Conservation (phyloP, 805 yeast genomes). For the Yamadazyma paraphyllophila region DNA sequence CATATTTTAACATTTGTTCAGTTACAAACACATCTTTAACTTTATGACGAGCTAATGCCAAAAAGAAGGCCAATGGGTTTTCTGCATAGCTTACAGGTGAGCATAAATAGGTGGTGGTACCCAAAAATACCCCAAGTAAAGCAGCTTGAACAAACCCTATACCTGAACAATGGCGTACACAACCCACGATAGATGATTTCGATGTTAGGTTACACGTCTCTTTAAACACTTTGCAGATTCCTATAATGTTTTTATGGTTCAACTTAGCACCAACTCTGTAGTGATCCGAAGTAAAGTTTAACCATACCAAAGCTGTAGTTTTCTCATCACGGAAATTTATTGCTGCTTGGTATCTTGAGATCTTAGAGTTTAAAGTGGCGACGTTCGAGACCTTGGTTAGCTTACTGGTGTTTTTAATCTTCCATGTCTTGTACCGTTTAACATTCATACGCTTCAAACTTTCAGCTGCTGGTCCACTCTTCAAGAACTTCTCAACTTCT, state of each 20-base stretch:
- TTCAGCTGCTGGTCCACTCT: constrained; percentile 62
- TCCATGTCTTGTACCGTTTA: constrained; percentile 41
- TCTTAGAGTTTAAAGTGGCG: constrained; percentile 42
- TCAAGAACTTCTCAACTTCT: constrained; percentile 68
- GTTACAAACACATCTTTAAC: constrained; percentile 86
- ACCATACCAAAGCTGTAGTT: constrained; percentile 59
- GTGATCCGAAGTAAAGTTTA: constrained; percentile 71
- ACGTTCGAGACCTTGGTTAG: constrained; percentile 40
- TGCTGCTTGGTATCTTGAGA: constrained; percentile 42
- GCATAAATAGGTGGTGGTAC: constrained; percentile 79
- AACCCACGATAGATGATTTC: constrained; percentile 72
- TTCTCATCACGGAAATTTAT: constrained; percentile 38
- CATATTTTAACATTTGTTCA: constrained; percentile 76
- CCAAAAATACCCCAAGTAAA: constrained; percentile 79
- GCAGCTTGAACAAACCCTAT: constrained; percentile 87
- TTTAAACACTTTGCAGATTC: constrained; percentile 82
- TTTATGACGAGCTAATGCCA: constrained; percentile 68
- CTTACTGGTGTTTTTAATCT: constrained; percentile 66
- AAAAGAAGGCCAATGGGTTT: constrained; percentile 69
- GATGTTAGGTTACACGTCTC: constrained; percentile 86
- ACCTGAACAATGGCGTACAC: constrained; percentile 82
- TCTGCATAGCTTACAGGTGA: constrained; percentile 75
- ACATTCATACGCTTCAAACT: constrained; percentile 49
- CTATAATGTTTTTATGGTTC: constrained; percentile 63
- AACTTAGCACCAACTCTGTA: constrained; percentile 55